Conservation (phyloP, 495 filamentous ascomycete species). For the Penicillium ucsense region DNA sequence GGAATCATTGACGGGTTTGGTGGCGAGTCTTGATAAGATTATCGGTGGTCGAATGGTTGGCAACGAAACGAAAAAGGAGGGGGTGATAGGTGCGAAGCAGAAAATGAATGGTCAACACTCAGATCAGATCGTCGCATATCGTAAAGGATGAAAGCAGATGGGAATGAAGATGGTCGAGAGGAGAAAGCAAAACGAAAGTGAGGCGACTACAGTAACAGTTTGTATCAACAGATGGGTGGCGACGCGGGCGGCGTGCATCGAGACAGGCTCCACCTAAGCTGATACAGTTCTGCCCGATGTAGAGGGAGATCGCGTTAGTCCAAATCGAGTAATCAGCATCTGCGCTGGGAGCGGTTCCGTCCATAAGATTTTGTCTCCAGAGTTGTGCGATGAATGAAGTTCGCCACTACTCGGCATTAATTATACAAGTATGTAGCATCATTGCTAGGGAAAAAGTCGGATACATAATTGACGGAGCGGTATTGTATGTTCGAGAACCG, state of each 20-base stretch:
- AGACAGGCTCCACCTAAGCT: background rate
- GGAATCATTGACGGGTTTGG: conserved; percentile 1
- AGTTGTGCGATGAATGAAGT: too few species aligned
- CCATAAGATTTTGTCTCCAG: background rate
- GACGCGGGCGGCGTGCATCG: background rate
- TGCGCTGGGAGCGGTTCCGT: too few species aligned
- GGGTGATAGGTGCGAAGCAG: background rate
- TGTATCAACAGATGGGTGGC: background rate
- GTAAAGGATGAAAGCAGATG: background rate
- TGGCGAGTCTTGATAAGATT: conserved; percentile 9
- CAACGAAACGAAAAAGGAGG: background rate
- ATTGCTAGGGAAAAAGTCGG: too few species aligned
- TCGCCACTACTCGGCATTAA: too few species aligned
- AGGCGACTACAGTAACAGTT: too few species aligned
- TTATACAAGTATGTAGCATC: too few species aligned
- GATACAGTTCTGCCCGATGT: too few species aligned
- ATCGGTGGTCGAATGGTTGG: background rate
- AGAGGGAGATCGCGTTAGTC: background rate
- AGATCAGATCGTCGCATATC: background rate
- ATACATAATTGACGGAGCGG: too few species aligned
- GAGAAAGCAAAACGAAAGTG: background rate
- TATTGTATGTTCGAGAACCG: too few species aligned
- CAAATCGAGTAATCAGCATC: background rate
- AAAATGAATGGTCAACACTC: background rate
- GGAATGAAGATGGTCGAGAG: background rate